A percentile compares a stretch with the other conserved stretches of the same genome.
phyloP scores from a whole-genome alignment of 75 land plant genomes.

The Cunninghamia lanceolata region DNA sequence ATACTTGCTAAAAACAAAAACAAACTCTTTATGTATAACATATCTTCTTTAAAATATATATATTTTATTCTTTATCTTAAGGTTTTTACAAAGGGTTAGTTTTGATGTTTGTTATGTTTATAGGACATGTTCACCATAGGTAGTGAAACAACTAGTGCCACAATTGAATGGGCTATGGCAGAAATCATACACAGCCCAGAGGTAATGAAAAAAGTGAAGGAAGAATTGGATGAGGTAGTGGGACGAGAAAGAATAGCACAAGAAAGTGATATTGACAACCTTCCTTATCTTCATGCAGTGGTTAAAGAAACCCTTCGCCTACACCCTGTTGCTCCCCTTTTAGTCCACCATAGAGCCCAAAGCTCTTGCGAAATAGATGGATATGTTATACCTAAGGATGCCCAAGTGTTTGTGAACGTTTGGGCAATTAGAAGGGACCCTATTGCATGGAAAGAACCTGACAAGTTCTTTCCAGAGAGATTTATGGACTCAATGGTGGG shows the following conservation, averaged over 20 bases:
- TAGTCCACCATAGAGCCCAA: neutral
- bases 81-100: too few relatives aligned
- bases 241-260: neutral
- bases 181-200: neutral
- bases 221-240: constrained; percentile 12
- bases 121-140: too few relatives aligned
- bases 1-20: too few relatives aligned
- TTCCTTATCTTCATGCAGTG: constrained; percentile 2
- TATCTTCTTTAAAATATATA: too few relatives aligned
- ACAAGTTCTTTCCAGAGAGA: constrained; percentile 53
- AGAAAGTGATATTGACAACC: neutral
- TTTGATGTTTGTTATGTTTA: too few relatives aligned
- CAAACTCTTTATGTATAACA: too few relatives aligned
- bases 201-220: neutral
- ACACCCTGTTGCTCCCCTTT: constrained; percentile 10
- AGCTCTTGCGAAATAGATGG: neutral
- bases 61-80: too few relatives aligned
- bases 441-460: constrained; percentile 43
- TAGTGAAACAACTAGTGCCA: neutral
- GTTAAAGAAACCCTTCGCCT: constrained; percentile 6
- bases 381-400: constrained; percentile 23
- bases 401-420: constrained; percentile 19
- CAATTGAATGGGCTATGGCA: constrained; percentile 6
- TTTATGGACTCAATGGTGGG: constrained; percentile 40
- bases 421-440: constrained; percentile 22